Evolutionary conservation across 371 early-diverging fungal genomes (phyloP), one percentile per base, ranked within the genome.

Genomic region (Polyrhizophydium stewartii): DNA sequence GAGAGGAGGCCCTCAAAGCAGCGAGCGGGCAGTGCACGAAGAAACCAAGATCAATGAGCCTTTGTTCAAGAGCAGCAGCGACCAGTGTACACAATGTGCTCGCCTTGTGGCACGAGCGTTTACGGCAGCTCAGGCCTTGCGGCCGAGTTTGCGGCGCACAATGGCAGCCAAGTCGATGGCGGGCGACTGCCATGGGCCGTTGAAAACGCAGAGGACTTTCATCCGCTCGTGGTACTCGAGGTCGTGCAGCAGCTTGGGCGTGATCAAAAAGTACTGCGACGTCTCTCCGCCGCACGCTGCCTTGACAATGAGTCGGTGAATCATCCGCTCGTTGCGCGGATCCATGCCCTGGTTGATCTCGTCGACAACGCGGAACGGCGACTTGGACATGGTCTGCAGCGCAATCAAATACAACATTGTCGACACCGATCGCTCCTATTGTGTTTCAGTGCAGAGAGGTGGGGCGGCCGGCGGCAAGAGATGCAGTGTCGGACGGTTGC

Each of bases 291-390:
- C 41, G 57, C 77, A 78, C 0, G 75, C 76, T 17, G 66, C 69
- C 9, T 83, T 72, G 19, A 97, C 96, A 53, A 97, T 85, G 60
- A 93, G 92, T n/a, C 86, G 76, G 73, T 99, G 99, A 19, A 99
- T 89, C 76, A 92, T 78, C 33, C 98, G 89, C 71, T 99, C 99
- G 70, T 99, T 99, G 40, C 89, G 78, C 60, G 92, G 91, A 75
- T 99, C 99, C 99, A 99, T 99, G 60, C 99, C 98, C 76, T 99
- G 99, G 75, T 99, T 99, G 64, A 99, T 99, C 76, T 99, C 99
- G 79, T 99, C 99, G 12, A 99, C 99, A 0, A 99, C 93, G 52
- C 99, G 89, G 86, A 99, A 99, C 9, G 99, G 98, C 12, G 94
- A 82, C 17, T 81, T 81, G 13, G 92, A 92, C 38, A 92, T 74